Evolutionary conservation across 1,284 basidiomycete species (phyloP), one percentile per base, ranked within the genome.

Genomic region (Boletus sp.): DNA sequence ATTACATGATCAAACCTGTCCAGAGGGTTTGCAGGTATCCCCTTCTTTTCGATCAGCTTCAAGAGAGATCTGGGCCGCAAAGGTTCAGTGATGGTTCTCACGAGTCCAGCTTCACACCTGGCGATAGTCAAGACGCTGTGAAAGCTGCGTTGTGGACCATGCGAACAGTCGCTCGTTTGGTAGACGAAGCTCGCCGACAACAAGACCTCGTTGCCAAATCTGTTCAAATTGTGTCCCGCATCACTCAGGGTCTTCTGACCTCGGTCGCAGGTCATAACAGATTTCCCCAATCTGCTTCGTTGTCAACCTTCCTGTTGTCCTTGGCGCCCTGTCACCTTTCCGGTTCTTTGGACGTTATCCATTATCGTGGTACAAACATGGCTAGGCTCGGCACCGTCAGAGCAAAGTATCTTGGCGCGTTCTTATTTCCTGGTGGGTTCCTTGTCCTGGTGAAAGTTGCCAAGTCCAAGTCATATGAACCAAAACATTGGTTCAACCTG

Each of bases 21-120:
- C 93, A 96, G 73, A 80, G 93, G 43, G 88, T 96, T 48, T 96
- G 94, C 80, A 92, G 89, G 66, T 98, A 98, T 70, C 93, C 94
- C 11, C 80, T 97, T 44, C 81, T 98, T 15, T 83, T 98, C 39
- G 86, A 88, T 58, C 85, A 91, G 65, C 81, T 97, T 50, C 80
- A 81, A 52, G 73, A 76, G n/a, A 69, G 73, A 43, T 74, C 69
- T 13, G 57, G 47, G 12, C 44, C 41, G 61, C 62, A 58, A 56
- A 55, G 65, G 62, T 71, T 72, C 24, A 74, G 77, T 57, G 67
- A 77, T 29, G 51, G 29, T 35, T 53, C 51, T 24, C 39, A 47
- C 33, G 36, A 53, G 29, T 49, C 56, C 31, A 46, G 18, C n/a
- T 46, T 54, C 33, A 16, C 53, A 8, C 47, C 48, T n/a, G 45